Base-by-base conservation (phyloP, 2,329 filamentous ascomycete species). In the Botrytis sinoallii region DNA sequence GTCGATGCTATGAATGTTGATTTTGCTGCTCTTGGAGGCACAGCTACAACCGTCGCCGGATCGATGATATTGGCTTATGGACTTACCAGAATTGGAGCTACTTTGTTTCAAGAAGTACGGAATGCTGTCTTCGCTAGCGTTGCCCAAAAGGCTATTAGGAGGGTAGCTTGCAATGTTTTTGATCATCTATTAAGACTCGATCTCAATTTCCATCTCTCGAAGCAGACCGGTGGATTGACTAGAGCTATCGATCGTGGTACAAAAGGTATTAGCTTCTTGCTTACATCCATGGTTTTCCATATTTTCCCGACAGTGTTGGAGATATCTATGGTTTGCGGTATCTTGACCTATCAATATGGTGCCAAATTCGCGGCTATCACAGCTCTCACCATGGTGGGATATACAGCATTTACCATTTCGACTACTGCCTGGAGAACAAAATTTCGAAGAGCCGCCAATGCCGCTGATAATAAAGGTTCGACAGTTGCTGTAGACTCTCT, bases 221-320 rank as follows among this genome's bases (percentile, higher is more conserved):
- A 97, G 79, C 96, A 99, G 84, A 99, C 96, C 0, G 96, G 96
- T 76, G 96, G 96, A 1, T 84, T 99, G 76, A 98, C 95, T 1
- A 88, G 96, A 77, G 96, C 97, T 38, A 96, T 99, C 76, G 97
- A 99, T 81, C 90, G 97, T 76, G 96, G 96, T 80, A 99, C 96
- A 32, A 99, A 99, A 84, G 97, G 96, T 76, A 99, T 99, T 82
- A 98, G 94, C 85, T 99, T 98, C 82, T 83, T 99, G 77, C 86
- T 99, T 76, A 97, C 94, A 0, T 98, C 95, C 78, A 99, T 99
- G 95, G 94, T 99, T 44, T 98, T 99, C 79, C 96, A 99, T 82
- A 92, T 99, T 73, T 88, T 98, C 25, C 96, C 96, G 0, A 99
- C 95, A 0, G 93, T 94, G 0, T 84, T 99, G 46, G 96, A 99